Percentiles rank a stretch among this genome's conserved stretches.
Evolutionary conservation across 2,329 filamentous ascomycete genomes (phyloP).

Genomic region (Ophiostoma australiae): DNA sequence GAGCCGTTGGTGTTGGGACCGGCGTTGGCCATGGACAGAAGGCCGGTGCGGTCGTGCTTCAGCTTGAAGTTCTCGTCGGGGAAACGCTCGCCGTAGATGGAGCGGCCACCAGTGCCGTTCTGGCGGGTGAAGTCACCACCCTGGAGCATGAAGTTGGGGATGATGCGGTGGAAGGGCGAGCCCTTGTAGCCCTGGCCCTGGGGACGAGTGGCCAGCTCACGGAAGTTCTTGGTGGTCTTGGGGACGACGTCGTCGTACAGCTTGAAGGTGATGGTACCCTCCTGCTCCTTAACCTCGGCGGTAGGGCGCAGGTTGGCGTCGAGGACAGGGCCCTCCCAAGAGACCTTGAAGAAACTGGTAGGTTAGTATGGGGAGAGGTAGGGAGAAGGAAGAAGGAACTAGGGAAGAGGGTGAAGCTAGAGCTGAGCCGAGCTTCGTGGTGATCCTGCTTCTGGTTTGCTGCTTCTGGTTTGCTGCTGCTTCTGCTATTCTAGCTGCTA

Average conservation of each 20-base stretch:
- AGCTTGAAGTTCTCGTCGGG: slow-evolving; percentile 83
- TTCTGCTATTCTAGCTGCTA: neutral
- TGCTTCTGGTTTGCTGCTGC: neutral
- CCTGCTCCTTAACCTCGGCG: slow-evolving; percentile 40
- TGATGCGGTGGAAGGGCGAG: slow-evolving; percentile 88
- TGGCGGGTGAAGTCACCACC: slow-evolving; percentile 91
- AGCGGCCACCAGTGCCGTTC: slow-evolving; percentile 86
- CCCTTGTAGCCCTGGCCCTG: slow-evolving; percentile 78
- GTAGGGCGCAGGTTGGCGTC: slow-evolving; percentile 55
- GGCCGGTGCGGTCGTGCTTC: slow-evolving; percentile 69
- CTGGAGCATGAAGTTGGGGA: slow-evolving; percentile 92
- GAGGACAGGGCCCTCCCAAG: slow-evolving; percentile 68
- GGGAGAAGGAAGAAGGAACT: neutral
- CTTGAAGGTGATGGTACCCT: slow-evolving; percentile 72
- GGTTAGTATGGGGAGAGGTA: slow-evolving; percentile 8
- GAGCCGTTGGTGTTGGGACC: slow-evolving; percentile 97
- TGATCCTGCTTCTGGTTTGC: neutral
- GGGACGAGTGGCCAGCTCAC: slow-evolving; percentile 72
- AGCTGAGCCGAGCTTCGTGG: neutral
- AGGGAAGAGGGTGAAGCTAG: neutral
- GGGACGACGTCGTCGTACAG: slow-evolving; percentile 83
- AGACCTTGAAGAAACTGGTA: slow-evolving; percentile 63
- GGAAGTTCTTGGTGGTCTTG: slow-evolving; percentile 84
- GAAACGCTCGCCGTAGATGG: slow-evolving; percentile 95
- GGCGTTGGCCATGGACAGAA: slow-evolving; percentile 93